A percentile compares a stretch with the other conserved stretches of the same genome.
These are phyloP conservation scores for Exutisphaerella laricina DNA, from an alignment of 2,329 filamentous ascomycete species.

Conservation along the genomic window DNA sequence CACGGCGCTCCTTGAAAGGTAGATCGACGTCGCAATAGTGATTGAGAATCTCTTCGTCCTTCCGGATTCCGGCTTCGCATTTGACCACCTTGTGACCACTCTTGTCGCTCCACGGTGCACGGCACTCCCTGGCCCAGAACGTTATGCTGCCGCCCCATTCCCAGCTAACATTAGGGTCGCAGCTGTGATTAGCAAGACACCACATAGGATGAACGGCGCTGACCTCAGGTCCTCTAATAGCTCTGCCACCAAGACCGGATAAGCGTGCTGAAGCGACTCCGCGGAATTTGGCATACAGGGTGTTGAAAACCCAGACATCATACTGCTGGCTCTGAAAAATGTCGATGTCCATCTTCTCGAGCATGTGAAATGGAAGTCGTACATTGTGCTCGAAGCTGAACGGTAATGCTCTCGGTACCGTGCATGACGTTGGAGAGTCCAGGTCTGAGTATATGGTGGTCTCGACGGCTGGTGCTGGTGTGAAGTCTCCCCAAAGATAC, in stretches of 20 bases:
- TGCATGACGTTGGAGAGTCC: constrained; percentile 13
- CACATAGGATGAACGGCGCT: constrained; percentile 92
- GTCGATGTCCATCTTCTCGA: constrained; percentile 80
- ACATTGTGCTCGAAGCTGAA: constrained; percentile 76
- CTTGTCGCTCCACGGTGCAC: constrained; percentile 47
- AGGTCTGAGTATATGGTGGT: constrained; percentile 14
- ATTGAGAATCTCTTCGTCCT: constrained; percentile 80
- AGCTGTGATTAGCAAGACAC: constrained; percentile 95
- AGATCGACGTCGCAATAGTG: constrained; percentile 89
- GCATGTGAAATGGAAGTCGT: constrained; percentile 65
- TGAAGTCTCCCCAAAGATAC: constrained; percentile 62
- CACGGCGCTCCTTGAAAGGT: constrained; percentile 71
- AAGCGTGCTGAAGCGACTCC: constrained; percentile 86
- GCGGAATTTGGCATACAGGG: constrained; percentile 85
- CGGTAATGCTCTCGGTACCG: constrained; percentile 56
- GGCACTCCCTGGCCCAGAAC: constrained; percentile 57
- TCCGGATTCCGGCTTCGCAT: constrained; percentile 54
- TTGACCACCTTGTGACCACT: constrained; percentile 23
- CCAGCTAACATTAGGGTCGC: constrained; percentile 91
- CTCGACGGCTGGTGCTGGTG: constrained; percentile 8
- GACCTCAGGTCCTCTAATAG: constrained; percentile 79
- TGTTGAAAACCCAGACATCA: constrained; percentile 83
- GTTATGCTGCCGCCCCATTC: constrained; percentile 80
- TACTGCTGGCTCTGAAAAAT: constrained; percentile 57
- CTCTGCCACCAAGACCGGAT: constrained; percentile 45